A percentile compares a stretch with the other conserved stretches of the same genome.
These are phyloP conservation scores for Talaromyces sp. DNA, from an alignment of 2,329 filamentous ascomycete genomes.

Conservation along the genomic window DNA sequence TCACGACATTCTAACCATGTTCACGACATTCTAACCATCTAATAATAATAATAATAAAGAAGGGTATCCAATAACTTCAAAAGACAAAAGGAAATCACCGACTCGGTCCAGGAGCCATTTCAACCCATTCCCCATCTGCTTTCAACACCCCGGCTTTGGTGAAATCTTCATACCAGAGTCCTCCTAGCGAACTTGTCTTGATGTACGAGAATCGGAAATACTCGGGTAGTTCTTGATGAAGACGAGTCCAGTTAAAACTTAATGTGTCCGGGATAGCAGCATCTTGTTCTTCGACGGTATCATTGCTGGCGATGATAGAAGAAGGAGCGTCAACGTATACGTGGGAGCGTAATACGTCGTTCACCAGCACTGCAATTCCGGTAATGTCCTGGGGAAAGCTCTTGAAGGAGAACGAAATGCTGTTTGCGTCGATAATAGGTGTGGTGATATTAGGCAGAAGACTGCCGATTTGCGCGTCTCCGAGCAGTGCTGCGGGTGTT, in stretches of 20 bases:
- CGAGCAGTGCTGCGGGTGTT: constrained; percentile 46
- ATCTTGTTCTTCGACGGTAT: background rate
- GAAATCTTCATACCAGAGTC: constrained; percentile 37
- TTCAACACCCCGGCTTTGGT: constrained; percentile 29
- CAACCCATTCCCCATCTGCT: constrained; percentile 17
- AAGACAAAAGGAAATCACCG: background rate
- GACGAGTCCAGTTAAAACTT: constrained; percentile 30
- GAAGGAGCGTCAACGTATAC: constrained; percentile 34
- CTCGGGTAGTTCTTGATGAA: constrained; percentile 23
- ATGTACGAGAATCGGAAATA: constrained; percentile 41
- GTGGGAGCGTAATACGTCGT: constrained; percentile 56
- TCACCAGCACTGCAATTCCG: constrained; percentile 54
- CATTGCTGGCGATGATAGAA: background rate
- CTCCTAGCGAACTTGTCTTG: constrained; percentile 28
- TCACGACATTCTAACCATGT: too few relatives aligned
- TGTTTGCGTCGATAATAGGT: constrained; percentile 16
- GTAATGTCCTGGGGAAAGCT: constrained; percentile 33
- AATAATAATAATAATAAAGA: background rate
- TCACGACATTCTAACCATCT: background rate
- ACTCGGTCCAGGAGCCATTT: constrained; percentile 9
- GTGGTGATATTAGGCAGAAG: constrained; percentile 23
- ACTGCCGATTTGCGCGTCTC: constrained; percentile 29
- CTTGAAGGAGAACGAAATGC: constrained; percentile 33
- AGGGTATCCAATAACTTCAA: background rate
- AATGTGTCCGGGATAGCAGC: background rate